A percentile compares a stretch with the other conserved stretches of the same genome.
phyloP scores from a whole-genome alignment of 1,284 basidiomycete species.

The Cryptococcus sp. region DNA sequence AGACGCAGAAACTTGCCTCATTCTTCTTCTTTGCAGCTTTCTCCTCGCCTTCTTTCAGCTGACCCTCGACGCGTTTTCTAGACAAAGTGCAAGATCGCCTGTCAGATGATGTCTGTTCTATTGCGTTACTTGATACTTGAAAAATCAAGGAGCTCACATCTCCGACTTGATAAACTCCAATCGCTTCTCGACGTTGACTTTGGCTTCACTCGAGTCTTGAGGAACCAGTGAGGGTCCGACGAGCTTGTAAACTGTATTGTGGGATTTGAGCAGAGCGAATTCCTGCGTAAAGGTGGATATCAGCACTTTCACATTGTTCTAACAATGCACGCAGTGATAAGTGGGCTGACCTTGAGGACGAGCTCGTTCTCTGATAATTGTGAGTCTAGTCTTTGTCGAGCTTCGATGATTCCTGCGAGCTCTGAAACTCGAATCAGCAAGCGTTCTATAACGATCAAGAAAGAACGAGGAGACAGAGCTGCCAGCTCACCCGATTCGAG shows the following conservation, averaged over 20 bases:
- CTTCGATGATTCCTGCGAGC: conserved; percentile 70
- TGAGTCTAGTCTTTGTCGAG: conserved; percentile 77
- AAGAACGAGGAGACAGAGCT: background rate
- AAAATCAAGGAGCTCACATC: conserved; percentile 64
- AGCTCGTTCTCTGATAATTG: conserved; percentile 89
- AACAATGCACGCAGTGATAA: background rate
- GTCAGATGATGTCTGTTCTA: background rate
- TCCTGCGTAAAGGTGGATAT: conserved; percentile 57
- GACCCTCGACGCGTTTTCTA: conserved; percentile 77
- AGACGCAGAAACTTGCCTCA: conserved; percentile 61
- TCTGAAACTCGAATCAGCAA: conserved; percentile 53
- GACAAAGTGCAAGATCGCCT: background rate
- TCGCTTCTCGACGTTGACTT: conserved; percentile 84
- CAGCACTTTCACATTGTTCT: background rate
- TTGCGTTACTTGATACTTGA: too few relatives aligned
- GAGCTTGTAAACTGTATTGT: conserved; percentile 87
- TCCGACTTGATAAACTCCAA: conserved; percentile 87
- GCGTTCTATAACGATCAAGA: too few relatives aligned
- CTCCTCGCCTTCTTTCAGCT: conserved; percentile 71
- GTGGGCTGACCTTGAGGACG: conserved; percentile 73
- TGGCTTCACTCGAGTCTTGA: conserved; percentile 87
- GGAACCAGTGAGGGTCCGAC: conserved; percentile 87
- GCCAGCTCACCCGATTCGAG: conserved; percentile 61
- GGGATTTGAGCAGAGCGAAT: conserved; percentile 71
- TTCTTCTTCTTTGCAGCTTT: conserved; percentile 75